Evolutionary conservation across 352 stramenopile species (phyloP), one percentile per base, ranked within the genome.

Genomic region (Elongisporangium prolatum): DNA sequence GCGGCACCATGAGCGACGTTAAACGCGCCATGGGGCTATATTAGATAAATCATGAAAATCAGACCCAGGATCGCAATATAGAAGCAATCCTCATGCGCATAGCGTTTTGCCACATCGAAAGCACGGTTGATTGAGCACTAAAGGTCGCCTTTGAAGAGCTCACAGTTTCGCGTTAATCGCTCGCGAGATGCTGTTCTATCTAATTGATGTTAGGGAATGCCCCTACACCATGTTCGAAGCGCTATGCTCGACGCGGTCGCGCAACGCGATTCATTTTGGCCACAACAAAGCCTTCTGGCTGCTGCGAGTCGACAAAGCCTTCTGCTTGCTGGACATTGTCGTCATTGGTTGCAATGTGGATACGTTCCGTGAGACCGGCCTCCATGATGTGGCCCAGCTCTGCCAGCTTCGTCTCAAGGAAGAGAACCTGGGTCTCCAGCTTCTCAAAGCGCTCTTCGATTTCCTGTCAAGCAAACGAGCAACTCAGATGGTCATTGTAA

Each of bases 11-110:
- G 84, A 72, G 75, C 50, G 76, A 92, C 21, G 80, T 92, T 21
- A 92, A 89, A 61, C 65, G 65, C 1, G 81, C 78, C 40, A 92
- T 95, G 79, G 81, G 83, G 7, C 65, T 95, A 17, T 77, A 55
- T 11, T 44, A 44, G 34, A 44, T 44, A 60, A 61, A 2, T 47
- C 37, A 14, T 9, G 34, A 44, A 44, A 44, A 44, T 44, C 34
- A n/a, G 10, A 44, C 17, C 34, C 34, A 17, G 17, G 34, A 44
- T 44, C 34, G 34, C 34, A 44, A 44, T 44, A 44, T 17, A 44
- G 34, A 13, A 16, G 34, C 9, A 16, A 17, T 44, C 34, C 34
- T 3, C 34, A 17, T 44, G 34, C 34, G 34, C 34, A 4, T 11
- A 44, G 34, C 34, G 34, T 44, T 44, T 13, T 44, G 34, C 17